Evolutionary conservation across 1,284 basidiomycete genomes (phyloP), one percentile per base, ranked within the genome.

Genomic region (Rhodotorula sp.): DNA sequence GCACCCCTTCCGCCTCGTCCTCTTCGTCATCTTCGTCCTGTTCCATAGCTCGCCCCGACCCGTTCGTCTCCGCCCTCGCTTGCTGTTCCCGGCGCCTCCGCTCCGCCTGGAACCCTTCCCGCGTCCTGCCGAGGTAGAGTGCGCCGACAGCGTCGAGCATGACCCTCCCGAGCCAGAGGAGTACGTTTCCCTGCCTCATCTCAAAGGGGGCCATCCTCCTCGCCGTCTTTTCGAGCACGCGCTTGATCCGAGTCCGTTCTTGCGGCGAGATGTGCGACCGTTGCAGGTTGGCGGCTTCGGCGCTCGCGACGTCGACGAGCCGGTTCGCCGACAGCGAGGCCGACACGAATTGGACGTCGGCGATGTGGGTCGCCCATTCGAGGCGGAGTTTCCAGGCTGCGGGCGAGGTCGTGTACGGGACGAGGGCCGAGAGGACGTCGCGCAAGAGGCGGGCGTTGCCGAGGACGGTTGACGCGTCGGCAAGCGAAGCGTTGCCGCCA

Each of bases 11-110:
- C 14, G 81, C 81, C 56, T 82, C 83, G 33, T 82, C 82, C 26
- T 80, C 79, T 20, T 81, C 82, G n/a, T 80, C 60, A 8, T 67
- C 73, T 18, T 81, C 81, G 54, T 82, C 83, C 33, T 81, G 81
- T n/a, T 81, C 37, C 82, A 26, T 51, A 6, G n/a, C n/a, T n/a
- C 42, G 48, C 22, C 48, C 30, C 12, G 29, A 20, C 15, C 62
- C 29, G 33, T 54, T 55, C 29, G 29, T 18, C 26, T 26, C 29
- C 1, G 48, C 53, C 53, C 17, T 15, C 24, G 53, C 53, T 26
- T 54, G 53, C 53, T 54, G 53, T 37, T 72, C 74, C 33, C 60
- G 20, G 46, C 51, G 48, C 55, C 75, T 57, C 49, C 70, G 49
- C 46, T 67, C 66, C 6, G 55, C 64, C 56, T 66, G 33, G 51